Evolutionary conservation across 1,139 yeast species (phyloP).

Genomic region (Suhomyces maxii): DNA sequence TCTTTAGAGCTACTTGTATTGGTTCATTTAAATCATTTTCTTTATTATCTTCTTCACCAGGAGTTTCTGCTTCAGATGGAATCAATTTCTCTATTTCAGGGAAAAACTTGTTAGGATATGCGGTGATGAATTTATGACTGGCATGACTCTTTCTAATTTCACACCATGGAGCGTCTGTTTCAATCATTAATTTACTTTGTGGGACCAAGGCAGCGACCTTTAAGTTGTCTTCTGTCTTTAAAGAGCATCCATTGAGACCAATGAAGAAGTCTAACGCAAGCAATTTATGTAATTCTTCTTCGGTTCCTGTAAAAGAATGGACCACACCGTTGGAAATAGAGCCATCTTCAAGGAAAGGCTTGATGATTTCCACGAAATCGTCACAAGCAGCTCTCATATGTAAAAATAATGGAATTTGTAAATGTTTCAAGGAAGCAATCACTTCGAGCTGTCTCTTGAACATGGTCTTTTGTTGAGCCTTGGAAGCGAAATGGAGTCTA

Average conservation of each 20-base stretch:
- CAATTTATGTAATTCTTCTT: conserved; percentile 55
- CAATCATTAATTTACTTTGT: conserved; percentile 66
- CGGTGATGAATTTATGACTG: conserved; percentile 54
- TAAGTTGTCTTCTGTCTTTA: conserved; percentile 74
- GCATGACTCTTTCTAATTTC: conserved; percentile 86
- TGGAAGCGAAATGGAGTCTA: conserved; percentile 72
- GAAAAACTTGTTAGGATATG: conserved; percentile 56
- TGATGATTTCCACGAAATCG: conserved; percentile 67
- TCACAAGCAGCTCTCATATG: conserved; percentile 89
- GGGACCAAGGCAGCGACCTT: conserved; percentile 70
- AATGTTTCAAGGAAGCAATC: conserved; percentile 45
- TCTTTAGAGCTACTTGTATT: background rate
- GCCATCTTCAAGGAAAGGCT: conserved; percentile 52
- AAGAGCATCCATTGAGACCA: conserved; percentile 91
- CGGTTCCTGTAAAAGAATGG: conserved; percentile 90
- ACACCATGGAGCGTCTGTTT: conserved; percentile 99
- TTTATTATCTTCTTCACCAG: background rate
- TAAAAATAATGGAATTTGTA: conserved; percentile 73
- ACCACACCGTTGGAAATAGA: conserved; percentile 55
- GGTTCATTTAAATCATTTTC: background rate
- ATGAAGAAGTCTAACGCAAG: conserved; percentile 64
- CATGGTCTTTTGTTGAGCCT: conserved; percentile 62
- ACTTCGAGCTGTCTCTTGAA: conserved; percentile 72
- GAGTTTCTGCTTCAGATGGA: background rate
- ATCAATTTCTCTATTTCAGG: conserved; percentile 33